Percentiles rank a stretch among this genome's conserved stretches.
Conservation (phyloP, 2,329 filamentous ascomycete species). For the Clonostachys sp. region DNA sequence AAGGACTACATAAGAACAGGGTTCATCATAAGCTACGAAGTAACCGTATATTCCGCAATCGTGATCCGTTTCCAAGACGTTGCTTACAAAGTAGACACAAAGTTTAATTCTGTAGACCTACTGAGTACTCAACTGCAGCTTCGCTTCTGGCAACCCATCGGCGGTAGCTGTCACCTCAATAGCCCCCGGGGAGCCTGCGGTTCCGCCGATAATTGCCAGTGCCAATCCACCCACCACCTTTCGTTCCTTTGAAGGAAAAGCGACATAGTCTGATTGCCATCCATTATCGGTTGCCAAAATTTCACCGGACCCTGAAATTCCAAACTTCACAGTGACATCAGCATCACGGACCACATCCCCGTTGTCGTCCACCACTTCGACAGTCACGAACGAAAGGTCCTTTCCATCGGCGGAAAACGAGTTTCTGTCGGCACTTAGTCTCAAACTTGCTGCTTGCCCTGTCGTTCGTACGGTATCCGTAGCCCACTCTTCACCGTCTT, state of each 20-base stretch:
- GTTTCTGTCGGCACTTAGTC: conserved; percentile 31
- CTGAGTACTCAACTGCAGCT: no score
- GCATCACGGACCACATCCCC: conserved; percentile 38
- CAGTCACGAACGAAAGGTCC: conserved; percentile 40
- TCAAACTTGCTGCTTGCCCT: conserved; percentile 28
- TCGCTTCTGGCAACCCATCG: not conserved
- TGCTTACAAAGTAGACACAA: no score
- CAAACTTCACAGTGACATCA: conserved; percentile 33
- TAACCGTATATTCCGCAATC: no score
- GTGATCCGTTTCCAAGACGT: no score
- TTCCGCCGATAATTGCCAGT: conserved; percentile 29
- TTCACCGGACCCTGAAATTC: conserved; percentile 32
- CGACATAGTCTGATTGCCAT: conserved; percentile 35
- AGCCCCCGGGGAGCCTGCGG: conserved; percentile 2
- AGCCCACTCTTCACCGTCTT: conserved; percentile 40
- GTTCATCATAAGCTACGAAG: no score
- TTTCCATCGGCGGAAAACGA: conserved; percentile 30
- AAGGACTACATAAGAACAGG: no score
- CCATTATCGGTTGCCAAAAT: conserved; percentile 49
- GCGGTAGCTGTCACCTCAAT: conserved; percentile 3
- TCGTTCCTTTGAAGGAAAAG: conserved; percentile 31
- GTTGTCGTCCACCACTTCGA: conserved; percentile 33
- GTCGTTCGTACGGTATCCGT: conserved; percentile 30
- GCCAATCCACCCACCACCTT: conserved; percentile 34
- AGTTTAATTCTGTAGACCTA: no score